Base-by-base conservation (phyloP, 768 basidiomycete genomes). In the Sporobolomyces pararoseus region DNA sequence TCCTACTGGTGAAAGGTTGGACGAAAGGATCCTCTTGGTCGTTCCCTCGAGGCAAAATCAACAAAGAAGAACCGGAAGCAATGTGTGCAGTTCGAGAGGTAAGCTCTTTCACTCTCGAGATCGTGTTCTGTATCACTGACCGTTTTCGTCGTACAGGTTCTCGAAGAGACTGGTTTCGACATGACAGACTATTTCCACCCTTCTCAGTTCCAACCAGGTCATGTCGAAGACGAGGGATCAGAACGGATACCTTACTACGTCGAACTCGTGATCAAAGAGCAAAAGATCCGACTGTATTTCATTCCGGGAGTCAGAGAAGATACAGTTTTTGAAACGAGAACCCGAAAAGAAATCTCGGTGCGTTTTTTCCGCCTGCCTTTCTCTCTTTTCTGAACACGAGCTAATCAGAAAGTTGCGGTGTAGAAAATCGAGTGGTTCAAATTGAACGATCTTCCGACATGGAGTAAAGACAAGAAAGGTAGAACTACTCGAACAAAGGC, bases 31-130 rank as follows among this genome's bases (percentile, higher is more conserved):
- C 96, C 3, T 91, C 92, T 10, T 99, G 96, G 96, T 89, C 91
- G n/a, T 99, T 98, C 80, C 96, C 96, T 10, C 90, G 95, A 78
- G 96, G 96, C n/a, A 99, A 99, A 81, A 98, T 98, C 79, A 99
- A 99, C 76, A 88, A 94, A 78, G 85, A 89, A 68, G 96, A 99
- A 78, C 86, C 88, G 12, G 85, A 87, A 65, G 84, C 85, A 57
- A 84, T 84, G 63, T 99, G 96, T 80, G 96, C 95, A 3, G 84
- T 90, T 63, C 87, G 96, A 79, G 96, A 99, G 82, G 95, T 94
- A 71, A 63, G 85, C 31, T 2, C 47, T 31, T 29, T 32, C 29
- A 39, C 23, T 19, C 39, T 13, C 21, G 34, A 10, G 7, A 19
- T 23, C 21, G 47, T 13, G 23, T 47, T 16, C 39, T 17, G 9